Base-by-base conservation (phyloP, 2,329 filamentous ascomycete species). In the Tetracladium maxilliforme region DNA sequence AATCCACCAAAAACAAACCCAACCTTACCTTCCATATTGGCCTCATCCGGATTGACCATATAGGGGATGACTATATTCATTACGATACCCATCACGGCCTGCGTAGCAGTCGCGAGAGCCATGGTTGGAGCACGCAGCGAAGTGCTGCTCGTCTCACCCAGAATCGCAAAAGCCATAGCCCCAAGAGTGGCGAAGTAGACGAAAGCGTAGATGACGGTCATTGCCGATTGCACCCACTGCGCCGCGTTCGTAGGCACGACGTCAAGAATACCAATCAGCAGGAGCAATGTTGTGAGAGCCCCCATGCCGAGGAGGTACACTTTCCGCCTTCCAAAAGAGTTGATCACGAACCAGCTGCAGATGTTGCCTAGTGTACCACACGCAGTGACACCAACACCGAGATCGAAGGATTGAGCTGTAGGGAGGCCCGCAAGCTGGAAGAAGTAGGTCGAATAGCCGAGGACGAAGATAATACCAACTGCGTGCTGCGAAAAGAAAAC, bases 381-480 rank as follows among this genome's bases (percentile, higher is more conserved):
- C 3, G 42, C 46, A 5, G 45, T 49, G 15, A 49, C 44, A 8
- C 48, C 48, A 7, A 54, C 46, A 5, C 48, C 49, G 12, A 52
- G 41, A n/a, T 47, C 37, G 28, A 54, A 56, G 2, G 51, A 44
- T 20, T 48, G 29, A 10, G 40, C 41, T 8, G 40, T 36, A 7
- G 38, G 32, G 11, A 53, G 33, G 3, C 55, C 54, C 5, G 54
- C 54, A 6, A 49, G 49, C 24, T 57, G 39, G 41, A 61, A 59
- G 44, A 61, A 61, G 38, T 61, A 61, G 4, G 51, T 56, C 5
- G 48, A 46, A 34, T 54, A 58, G 16, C 51, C 52, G 15, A 48
- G 35, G 6, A 56, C 49, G 26, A 58, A 35, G 15, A 29, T 29
- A 21, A 53, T 48, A 3, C 52, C 54, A n/a, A 46, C 49, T 5